Conservation (phyloP, 2,329 filamentous ascomycete genomes). For the Stachybotrys elegans region DNA sequence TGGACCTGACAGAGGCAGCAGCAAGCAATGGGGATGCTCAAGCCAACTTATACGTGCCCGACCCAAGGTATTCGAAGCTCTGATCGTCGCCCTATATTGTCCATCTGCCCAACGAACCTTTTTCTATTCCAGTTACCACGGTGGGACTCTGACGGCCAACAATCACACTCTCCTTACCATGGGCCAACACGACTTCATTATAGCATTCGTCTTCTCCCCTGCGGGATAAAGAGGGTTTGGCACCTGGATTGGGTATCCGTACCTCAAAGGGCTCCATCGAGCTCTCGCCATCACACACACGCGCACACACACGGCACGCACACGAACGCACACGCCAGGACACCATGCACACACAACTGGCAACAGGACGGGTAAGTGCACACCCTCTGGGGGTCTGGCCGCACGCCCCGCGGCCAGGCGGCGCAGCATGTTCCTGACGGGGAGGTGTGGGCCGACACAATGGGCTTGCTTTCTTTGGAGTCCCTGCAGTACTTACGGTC, state of each 20-base stretch:
- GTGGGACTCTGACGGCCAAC: slow-evolving; percentile 26
- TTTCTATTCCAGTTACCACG: no score
- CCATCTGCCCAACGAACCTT: slow-evolving; percentile 19
- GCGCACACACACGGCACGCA: slow-evolving; percentile 12
- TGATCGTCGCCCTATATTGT: slow-evolving; percentile 17
- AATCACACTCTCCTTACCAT: slow-evolving; percentile 19
- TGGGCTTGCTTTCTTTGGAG: slow-evolving; percentile 14
- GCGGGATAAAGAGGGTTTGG: slow-evolving; percentile 31
- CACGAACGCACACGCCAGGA: background rate
- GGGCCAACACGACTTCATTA: slow-evolving; percentile 22
- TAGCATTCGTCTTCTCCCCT: slow-evolving; percentile 24
- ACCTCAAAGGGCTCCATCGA: slow-evolving; percentile 30
- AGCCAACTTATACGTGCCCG: slow-evolving; percentile 35
- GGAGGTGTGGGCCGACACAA: slow-evolving; percentile 13
- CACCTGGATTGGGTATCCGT: slow-evolving; percentile 35
- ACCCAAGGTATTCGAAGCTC: slow-evolving; percentile 15
- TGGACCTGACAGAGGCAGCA: no score
- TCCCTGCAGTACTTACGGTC: slow-evolving; percentile 23
- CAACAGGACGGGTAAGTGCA: no score
- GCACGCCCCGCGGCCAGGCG: slow-evolving; percentile 18
- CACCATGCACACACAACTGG: no score
- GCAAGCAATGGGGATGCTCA: slow-evolving; percentile 22
- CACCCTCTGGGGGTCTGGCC: slow-evolving; percentile 10
- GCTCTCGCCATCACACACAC: slow-evolving; percentile 19
- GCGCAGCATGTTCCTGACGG: slow-evolving; percentile 19